Evolutionary conservation across 768 basidiomycete genomes (phyloP).

Genomic region (Leccinellum luteum): DNA sequence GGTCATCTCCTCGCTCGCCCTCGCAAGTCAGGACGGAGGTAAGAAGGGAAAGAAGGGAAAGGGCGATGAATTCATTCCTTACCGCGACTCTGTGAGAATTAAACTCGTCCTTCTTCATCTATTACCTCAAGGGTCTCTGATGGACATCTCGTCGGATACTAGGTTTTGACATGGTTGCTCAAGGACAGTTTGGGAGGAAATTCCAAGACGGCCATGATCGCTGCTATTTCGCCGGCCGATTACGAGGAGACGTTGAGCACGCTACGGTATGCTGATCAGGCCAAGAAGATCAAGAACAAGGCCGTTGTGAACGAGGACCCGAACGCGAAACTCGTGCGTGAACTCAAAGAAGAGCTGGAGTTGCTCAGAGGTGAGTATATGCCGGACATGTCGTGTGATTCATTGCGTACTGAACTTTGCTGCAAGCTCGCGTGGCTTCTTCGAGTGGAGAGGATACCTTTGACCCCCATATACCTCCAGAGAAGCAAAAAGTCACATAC

Average conservation of each 20-base stretch:
- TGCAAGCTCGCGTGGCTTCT: slow-evolving; percentile 71
- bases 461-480: slow-evolving; percentile 86
- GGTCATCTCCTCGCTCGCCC: slow-evolving; percentile 89
- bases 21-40: slow-evolving; percentile 50
- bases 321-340: slow-evolving; percentile 96
- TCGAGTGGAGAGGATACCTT: slow-evolving; percentile 69
- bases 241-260: slow-evolving; percentile 98
- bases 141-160: slow-evolving; percentile 2
- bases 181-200: slow-evolving; percentile 98
- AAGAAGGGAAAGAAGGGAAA: slow-evolving; percentile 91
- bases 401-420: slow-evolving; percentile 6
- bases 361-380: slow-evolving; percentile 68
- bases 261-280: slow-evolving; percentile 95
- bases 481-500: slow-evolving; percentile 95
- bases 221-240: slow-evolving; percentile 97
- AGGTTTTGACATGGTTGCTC: slow-evolving; percentile 97
- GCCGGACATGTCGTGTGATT: neutral
- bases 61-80: slow-evolving; percentile 91
- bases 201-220: slow-evolving; percentile 99
- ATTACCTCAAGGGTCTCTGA: slow-evolving; percentile 3
- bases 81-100: slow-evolving; percentile 85
- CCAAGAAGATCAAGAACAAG: slow-evolving; percentile 99
- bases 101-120: neutral
- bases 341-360: slow-evolving; percentile 98
- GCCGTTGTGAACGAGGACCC: slow-evolving; percentile 99